Base-by-base conservation (phyloP, 176 grass and related monocot species). In the Themeda triandra region DNA sequence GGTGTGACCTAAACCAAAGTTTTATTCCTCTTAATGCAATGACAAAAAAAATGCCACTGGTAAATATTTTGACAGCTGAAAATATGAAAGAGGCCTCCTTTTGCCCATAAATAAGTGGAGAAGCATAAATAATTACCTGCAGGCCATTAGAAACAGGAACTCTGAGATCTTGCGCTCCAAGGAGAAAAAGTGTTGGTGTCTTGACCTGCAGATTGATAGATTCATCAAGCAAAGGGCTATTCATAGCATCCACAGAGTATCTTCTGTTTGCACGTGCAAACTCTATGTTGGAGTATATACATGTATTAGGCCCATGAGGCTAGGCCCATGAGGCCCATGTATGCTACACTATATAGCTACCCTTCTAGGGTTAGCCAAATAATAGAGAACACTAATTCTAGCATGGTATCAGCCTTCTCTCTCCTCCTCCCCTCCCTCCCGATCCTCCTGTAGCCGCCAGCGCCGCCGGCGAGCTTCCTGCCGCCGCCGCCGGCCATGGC, bases 141-240 rank as follows among this genome's bases (percentile, higher is more conserved):
- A 98, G 89, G 76, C 96, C 96, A 90, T 98, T 95, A 54, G 96
- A 95, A 92, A 98, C 77, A 89, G 96, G 96, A 76, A 98, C 96
- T 39, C 96, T 86, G 24, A 98, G 93, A 94, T 98, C 93, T 87
- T 95, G 93, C 40, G 89, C 96, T 89, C 93, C 93, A 24, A 98
- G 85, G 21, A 98, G 93, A 87, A 98, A 92, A 42, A 95, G 73
- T 40, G 88, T 86, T 66, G 96, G 96, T 13, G 91, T 85, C 78
- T 88, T 95, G 54, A 95, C 93, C 96, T 95, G 77, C 48, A 91
- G 35, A 69, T 80, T 29, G 32, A 66, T 80, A 71, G 82, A 76
- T 25, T 46, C n/a, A 32, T 80, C 33, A 86, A 83, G 73, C 13
- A 84, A 46, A 66, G 24, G 25, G 62, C 70, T 73, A 30, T 42